Conservation (phyloP, 768 basidiomycete species). For the Auricularia sp. region DNA sequence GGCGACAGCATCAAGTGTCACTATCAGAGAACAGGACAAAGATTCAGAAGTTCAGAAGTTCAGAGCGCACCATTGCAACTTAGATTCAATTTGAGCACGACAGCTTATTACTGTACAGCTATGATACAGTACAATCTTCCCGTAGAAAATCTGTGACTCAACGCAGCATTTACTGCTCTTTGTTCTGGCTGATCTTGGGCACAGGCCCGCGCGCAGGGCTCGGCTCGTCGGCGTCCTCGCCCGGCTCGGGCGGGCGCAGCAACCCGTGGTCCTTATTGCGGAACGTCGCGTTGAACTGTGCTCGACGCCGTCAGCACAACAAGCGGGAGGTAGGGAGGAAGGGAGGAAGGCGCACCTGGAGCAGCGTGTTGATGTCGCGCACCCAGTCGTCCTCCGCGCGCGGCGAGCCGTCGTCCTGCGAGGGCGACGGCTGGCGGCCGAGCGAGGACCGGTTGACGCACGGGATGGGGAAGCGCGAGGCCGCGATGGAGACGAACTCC, state of each 20-base stretch:
- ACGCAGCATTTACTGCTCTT: not conserved
- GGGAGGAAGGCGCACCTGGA: conserved; percentile 35
- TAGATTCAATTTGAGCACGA: no score
- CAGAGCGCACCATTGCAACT: no score
- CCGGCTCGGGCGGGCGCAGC: not conserved
- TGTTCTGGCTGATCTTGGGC: not conserved
- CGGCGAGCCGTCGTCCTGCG: conserved; percentile 18
- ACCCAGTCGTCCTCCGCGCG: conserved; percentile 93
- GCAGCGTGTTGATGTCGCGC: conserved; percentile 87
- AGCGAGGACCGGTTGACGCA: conserved; percentile 86
- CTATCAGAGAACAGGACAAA: no score
- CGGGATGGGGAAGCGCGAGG: conserved; percentile 83
- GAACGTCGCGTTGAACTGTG: conserved; percentile 79
- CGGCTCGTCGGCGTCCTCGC: not conserved
- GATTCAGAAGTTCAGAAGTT: no score
- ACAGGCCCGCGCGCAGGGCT: not conserved
- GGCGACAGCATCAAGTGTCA: no score
- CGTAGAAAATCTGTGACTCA: no score
- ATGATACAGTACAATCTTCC: no score
- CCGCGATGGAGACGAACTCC: conserved; percentile 76
- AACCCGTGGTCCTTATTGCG: conserved; percentile 51
- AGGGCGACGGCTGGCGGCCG: conserved; percentile 21
- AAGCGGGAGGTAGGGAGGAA: no score
- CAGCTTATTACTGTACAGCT: no score
- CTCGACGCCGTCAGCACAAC: no score